Evolutionary conservation across 2,329 filamentous ascomycete genomes (phyloP), one percentile per base, ranked within the genome.

Genomic region (Aspergillus puulaauensis): DNA sequence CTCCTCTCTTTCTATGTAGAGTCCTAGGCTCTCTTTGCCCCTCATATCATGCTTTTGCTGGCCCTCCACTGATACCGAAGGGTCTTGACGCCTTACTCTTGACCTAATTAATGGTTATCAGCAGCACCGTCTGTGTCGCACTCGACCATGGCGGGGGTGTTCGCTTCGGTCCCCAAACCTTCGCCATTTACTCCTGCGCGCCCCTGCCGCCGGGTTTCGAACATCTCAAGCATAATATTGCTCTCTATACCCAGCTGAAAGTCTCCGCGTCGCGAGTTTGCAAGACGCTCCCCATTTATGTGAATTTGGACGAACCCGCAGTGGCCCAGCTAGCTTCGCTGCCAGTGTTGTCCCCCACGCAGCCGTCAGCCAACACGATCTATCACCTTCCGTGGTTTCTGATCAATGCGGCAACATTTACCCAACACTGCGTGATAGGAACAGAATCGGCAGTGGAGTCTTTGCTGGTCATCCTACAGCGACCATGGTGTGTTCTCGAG

Each of bases 401-500:
- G 35, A 54, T 65, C 21, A 58, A 58, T 19, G 63, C 61, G 0
- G 54, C 59, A 23, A 52, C 37, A 40, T 59, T 46, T 24, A 21
- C 45, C n/a, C 50, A 52, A 27, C 63, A 65, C 39, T 65, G 61
- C 47, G 56, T 65, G 17, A 27, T 65, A 6, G 63, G 63, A 4
- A 51, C 46, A 1, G 27, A 37, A 17, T 56, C 53, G 35, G 21
- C 46, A 6, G 52, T 61, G 21, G 48, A 62, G 41, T 57, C 63
- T 6, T 41, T 65, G 11, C 56, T 65, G 9, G 45, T 62, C 14
- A 41, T 65, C 24, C 47, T 63, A n/a, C 63, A 61, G 35, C 63
- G 59, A 12, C 63, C 63, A 3, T 65, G 63, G 63, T 65, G 63
- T 52, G 58, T 65, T 6, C 58, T 65, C 3, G 63, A 65, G 51